These are phyloP conservation scores for Fusarium subglutinans DNA, from an alignment of 2,329 filamentous ascomycete genomes.

Conservation along the genomic window DNA sequence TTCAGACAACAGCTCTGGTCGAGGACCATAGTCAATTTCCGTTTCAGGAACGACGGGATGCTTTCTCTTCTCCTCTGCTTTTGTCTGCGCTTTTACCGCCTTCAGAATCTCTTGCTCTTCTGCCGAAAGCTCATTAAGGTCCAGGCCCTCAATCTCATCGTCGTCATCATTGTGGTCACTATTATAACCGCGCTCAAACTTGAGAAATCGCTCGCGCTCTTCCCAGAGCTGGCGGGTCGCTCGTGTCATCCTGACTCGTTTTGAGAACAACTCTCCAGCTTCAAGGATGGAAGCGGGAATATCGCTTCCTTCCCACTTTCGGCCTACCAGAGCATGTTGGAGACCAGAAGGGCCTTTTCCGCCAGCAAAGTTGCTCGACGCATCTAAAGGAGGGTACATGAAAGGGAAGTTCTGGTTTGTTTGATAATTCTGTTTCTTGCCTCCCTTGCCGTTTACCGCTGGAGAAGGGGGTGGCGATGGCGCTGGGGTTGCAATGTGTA, in stretches of 20 bases:
- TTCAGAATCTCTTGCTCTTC: slow-evolving; percentile 53
- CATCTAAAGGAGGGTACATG: slow-evolving; percentile 92
- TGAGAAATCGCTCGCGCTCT: slow-evolving; percentile 89
- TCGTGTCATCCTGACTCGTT: slow-evolving; percentile 88
- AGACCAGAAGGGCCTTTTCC: slow-evolving; percentile 86
- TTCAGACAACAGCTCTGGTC: slow-evolving; percentile 57
- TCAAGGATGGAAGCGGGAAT: slow-evolving; percentile 95
- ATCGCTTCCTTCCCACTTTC: slow-evolving; percentile 92
- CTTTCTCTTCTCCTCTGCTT: slow-evolving; percentile 38
- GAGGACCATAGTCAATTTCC: slow-evolving; percentile 58
- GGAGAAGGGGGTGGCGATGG: slow-evolving; percentile 96
- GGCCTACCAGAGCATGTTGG: slow-evolving; percentile 81
- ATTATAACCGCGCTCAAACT: slow-evolving; percentile 91
- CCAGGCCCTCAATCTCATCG: slow-evolving; percentile 58
- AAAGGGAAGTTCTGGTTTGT: slow-evolving; percentile 99
- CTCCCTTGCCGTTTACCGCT: slow-evolving; percentile 84
- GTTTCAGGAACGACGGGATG: slow-evolving; percentile 31
- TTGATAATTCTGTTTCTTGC: slow-evolving; percentile 99
- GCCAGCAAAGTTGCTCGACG: slow-evolving; percentile 86
- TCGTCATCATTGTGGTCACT: slow-evolving; percentile 55
- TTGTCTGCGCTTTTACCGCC: slow-evolving; percentile 52
- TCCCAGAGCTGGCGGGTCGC: slow-evolving; percentile 95
- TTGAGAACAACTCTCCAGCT: slow-evolving; percentile 90
- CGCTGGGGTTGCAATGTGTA: slow-evolving; percentile 98
- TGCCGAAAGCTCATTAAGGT: slow-evolving; percentile 55